phyloP scores from a whole-genome alignment of 306 rosid genomes.

The Cercis canadensis region DNA sequence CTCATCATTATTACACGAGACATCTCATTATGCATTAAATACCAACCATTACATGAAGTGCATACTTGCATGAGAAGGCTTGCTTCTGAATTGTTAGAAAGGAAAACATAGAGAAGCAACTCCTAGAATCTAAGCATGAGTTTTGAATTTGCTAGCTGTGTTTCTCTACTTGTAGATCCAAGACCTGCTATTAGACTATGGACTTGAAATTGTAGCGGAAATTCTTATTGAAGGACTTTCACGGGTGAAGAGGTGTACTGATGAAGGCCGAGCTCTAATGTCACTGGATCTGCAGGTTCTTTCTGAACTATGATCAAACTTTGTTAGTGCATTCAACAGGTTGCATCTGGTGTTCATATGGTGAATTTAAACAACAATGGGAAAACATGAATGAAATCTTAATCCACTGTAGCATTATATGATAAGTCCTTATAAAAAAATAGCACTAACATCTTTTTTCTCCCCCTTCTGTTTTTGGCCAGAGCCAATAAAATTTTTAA shows the following conservation, averaged over 20 bases:
- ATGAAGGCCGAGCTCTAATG: slow-evolving; percentile 98
- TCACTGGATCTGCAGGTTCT: slow-evolving; percentile 93
- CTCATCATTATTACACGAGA: slow-evolving; percentile 30
- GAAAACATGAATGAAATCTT: slow-evolving; percentile 23
- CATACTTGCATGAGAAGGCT: slow-evolving; percentile 9
- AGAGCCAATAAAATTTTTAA: no score
- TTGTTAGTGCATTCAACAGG: no score
- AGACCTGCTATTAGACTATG: slow-evolving; percentile 73
- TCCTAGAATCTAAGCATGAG: slow-evolving; percentile 13
- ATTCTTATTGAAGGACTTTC: slow-evolving; percentile 96
- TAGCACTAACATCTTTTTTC: no score
- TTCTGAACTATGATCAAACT: slow-evolving; percentile 13
- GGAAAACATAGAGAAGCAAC: slow-evolving; percentile 7
- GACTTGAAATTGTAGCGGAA: slow-evolving; percentile 84
- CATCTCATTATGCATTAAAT: slow-evolving; percentile 25
- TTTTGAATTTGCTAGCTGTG: slow-evolving; percentile 1
- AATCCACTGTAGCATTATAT: slow-evolving; percentile 8
- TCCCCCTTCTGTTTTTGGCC: no score
- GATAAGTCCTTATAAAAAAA: neutral
- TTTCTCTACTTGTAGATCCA: slow-evolving; percentile 61
- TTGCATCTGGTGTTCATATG: neutral
- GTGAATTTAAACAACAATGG: slow-evolving; percentile 27
- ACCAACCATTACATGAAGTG: slow-evolving; percentile 29
- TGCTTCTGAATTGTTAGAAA: slow-evolving; percentile 24
- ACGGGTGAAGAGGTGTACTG: slow-evolving; percentile 91